Evolutionary conservation across 306 rosid genomes (phyloP), one percentile per base, ranked within the genome.

Genomic region (Trifolium repens): DNA sequence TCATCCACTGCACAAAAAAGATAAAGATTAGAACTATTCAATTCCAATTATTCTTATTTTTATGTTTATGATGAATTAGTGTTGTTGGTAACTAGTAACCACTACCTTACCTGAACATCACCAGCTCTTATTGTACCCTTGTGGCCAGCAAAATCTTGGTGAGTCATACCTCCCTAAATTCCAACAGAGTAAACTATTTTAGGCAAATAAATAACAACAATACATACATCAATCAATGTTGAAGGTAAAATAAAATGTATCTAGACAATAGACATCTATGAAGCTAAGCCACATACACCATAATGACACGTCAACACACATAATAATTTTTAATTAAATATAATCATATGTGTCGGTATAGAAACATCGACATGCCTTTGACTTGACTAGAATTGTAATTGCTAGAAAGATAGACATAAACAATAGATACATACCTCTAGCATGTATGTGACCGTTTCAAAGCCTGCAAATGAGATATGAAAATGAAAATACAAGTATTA

Each of bases 111-210:
- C 93, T 93, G 98, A 69, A 94, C 96, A 81, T 94, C 97, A 53
- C 99, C 98, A 0, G 84, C 57, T 69, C 89, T 42, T 67, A 94
- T 91, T 26, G 99, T 92, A 59, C 97, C 99, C 92, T 74, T 90
- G 68, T 89, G 97, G 8, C 99, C 99, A 35, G 96, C 89, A 86
- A 92, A 92, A 84, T 94, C 99, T 89, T 92, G 96, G 79, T 94
- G 98, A 79, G 97, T 91, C 11, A 94, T 86, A 43, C 87, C 93
- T 80, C 97, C 98, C 97, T 94, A 74, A 69, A 83, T 77, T 74
- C 46, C 70, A 50, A 24, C 4, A 53, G 22, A 46, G 13, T 27
- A 24, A 9, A 9, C 5, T 7, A 43, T 71, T 60, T 17, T 27
- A 47, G n/a, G 10, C 55, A 59, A 59, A 43, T 5, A 39, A 10